These are phyloP conservation scores for Dryadomyces sulphureus DNA, from an alignment of 2,329 filamentous ascomycete species.

Conservation along the genomic window DNA sequence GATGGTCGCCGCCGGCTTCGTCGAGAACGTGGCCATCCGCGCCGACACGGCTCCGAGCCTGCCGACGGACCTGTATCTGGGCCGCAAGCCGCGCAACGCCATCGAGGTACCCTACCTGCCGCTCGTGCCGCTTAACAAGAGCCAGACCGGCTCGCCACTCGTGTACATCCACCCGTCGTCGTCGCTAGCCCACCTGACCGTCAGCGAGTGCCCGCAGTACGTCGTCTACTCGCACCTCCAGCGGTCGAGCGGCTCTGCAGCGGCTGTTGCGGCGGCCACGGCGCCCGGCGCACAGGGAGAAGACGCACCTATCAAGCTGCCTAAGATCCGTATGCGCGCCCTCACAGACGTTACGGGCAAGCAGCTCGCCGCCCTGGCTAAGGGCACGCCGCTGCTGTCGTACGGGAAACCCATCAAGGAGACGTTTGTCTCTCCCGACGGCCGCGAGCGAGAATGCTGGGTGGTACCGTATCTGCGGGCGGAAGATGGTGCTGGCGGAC, in stretches of 20 bases:
- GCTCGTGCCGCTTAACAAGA: conserved; percentile 49
- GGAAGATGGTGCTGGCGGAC: conserved; percentile 45
- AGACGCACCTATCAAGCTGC: conserved; percentile 63
- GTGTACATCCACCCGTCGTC: conserved; percentile 86
- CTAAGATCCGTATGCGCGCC: conserved; percentile 76
- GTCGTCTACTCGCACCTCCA: conserved; percentile 81
- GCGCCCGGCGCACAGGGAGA: conserved; percentile 14
- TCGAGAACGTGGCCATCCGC: conserved; percentile 87
- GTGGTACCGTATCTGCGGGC: conserved; percentile 65
- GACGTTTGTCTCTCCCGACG: conserved; percentile 31
- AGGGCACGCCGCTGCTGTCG: conserved; percentile 68
- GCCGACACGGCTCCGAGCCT: conserved; percentile 70
- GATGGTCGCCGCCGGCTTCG: conserved; percentile 81
- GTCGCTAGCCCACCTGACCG: conserved; percentile 54
- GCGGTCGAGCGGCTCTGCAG: conserved; percentile 34
- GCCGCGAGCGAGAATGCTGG: conserved; percentile 56
- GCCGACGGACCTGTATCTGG: conserved; percentile 24
- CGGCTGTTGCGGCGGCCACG: conserved; percentile 28
- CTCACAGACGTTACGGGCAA: conserved; percentile 64
- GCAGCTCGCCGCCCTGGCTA: conserved; percentile 64
- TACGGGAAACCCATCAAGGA: conserved; percentile 90
- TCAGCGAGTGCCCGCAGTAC: conserved; percentile 69
- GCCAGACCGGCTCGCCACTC: conserved; percentile 26
- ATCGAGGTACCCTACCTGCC: conserved; percentile 89
- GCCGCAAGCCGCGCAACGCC: conserved; percentile 48